Evolutionary conservation across 306 rosid species (phyloP), one percentile per base, ranked within the genome.

Genomic region (Comarum palustre): DNA sequence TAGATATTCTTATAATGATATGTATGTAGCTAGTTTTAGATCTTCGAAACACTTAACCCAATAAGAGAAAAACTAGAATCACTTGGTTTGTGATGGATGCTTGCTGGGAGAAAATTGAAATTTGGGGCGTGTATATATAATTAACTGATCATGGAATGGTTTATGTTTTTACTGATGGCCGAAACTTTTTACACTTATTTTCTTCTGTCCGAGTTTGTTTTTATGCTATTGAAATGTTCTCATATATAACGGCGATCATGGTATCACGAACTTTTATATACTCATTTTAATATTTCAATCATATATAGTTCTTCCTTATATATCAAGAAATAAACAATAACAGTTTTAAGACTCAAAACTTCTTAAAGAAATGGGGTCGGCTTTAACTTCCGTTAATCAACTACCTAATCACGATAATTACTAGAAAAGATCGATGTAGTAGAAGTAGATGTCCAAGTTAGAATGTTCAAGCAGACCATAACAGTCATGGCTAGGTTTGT

Each of bases 351-450:
- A 39, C 52, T 10, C 9, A n/a, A 14, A 67, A 45, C 51, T 54
- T 24, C 54, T 55, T 54, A 29, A 8, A 55, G 11, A 16, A 55
- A 24, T 6, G 39, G 12, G 11, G 66, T 71, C 66, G 55, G 27
- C 42, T 57, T 15, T 41, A 41, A 71, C 29, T 57, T 71, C 54
- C 4, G 75, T 45, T 47, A 38, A 8, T 14, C 72, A 48, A 73
- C 75, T 68, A 60, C 66, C 36, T 34, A 51, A 22, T 66, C 24
- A 62, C 69, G 87, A 25, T 66, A 62, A 62, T 51, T 29, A 55
- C 73, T 39, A 77, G 74, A 24, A 57, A 52, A 9, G 29, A 41
- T 41, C 45, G 14, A 13, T 14, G 31, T 24, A 7, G 38, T 31
- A 34, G 20, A 50, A 14, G 20, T 2, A 10, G 8, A 11, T 15